A percentile compares a stretch with the other conserved stretches of the same genome.
Evolutionary conservation across 331 rosid species (phyloP).

Genomic region (Quercus lobata): DNA sequence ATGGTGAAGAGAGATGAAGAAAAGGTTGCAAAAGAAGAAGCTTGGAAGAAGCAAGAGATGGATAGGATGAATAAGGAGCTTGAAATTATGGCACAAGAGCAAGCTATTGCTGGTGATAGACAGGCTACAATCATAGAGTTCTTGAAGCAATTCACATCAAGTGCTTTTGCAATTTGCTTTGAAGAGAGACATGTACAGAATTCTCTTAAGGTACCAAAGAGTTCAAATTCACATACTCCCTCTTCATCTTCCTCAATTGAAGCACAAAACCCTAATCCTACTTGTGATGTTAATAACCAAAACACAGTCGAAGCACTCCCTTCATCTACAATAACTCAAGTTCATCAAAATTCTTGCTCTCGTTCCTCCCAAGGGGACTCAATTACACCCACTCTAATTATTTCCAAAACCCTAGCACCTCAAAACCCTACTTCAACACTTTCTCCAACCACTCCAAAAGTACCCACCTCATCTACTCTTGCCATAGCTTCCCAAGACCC

Average conservation of each 20-base stretch:
- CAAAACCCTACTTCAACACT: conserved; percentile 43
- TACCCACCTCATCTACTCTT: conserved; percentile 3
- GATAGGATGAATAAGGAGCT: conserved; percentile 85
- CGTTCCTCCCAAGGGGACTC: neutral
- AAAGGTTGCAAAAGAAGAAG: conserved; percentile 64
- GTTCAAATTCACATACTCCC: conserved; percentile 17
- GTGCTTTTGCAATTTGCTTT: neutral
- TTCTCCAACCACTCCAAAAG: conserved; percentile 12
- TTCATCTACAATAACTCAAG: conserved; percentile 6
- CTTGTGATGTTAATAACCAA: neutral
- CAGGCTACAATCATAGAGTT: conserved; percentile 64
- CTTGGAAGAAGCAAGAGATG: conserved; percentile 80
- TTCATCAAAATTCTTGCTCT: conserved; percentile 12
- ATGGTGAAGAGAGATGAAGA: conserved; percentile 77
- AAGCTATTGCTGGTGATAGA: conserved; percentile 66
- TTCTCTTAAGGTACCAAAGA: conserved; percentile 1
- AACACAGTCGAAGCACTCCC: conserved; percentile 14
- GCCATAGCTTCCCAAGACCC: conserved; percentile 21
- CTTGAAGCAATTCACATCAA: conserved; percentile 46
- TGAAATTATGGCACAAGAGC: conserved; percentile 70
- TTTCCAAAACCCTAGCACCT: neutral
- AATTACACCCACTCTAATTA: neutral
- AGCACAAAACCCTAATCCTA: conserved; percentile 38
- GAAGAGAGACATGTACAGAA: neutral
- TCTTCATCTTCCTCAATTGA: conserved; percentile 21